A percentile compares a stretch with the other conserved stretches of the same genome.
phyloP scores from a whole-genome alignment of 2,329 filamentous ascomycete genomes.

The Colletotrichum orchidophilum region DNA sequence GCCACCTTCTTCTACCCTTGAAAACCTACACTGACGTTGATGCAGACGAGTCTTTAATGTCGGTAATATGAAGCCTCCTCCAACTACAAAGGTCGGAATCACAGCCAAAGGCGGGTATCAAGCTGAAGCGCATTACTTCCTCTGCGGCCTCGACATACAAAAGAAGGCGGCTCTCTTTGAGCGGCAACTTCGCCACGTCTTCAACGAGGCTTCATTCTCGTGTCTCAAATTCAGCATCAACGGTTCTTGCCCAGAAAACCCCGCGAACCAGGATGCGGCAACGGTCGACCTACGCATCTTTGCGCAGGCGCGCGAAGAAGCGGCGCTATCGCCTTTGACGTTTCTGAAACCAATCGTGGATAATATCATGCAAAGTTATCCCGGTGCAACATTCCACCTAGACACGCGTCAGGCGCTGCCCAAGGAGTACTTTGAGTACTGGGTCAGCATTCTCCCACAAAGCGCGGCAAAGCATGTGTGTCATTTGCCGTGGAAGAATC shows the following conservation, averaged over 20 bases:
- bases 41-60: conserved; percentile 33
- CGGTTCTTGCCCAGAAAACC: conserved; percentile 48
- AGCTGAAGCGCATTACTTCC: conserved; percentile 54
- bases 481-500: conserved; percentile 38
- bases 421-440: conserved; percentile 38
- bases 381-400: conserved; percentile 49
- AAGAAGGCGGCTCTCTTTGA: conserved; percentile 56
- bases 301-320: conserved; percentile 52
- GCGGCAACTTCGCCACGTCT: conserved; percentile 45
- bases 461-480: conserved; percentile 35
- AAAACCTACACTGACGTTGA: background rate
- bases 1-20: background rate
- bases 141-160: conserved; percentile 52
- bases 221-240: conserved; percentile 47
- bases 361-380: conserved; percentile 53
- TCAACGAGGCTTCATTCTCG: conserved; percentile 45
- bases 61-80: conserved; percentile 41
- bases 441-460: conserved; percentile 38
- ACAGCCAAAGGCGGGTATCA: conserved; percentile 55
- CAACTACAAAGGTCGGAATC: conserved; percentile 52
- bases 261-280: conserved; percentile 54
- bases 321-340: conserved; percentile 44
- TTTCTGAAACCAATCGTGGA: conserved; percentile 52
- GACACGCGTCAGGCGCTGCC: conserved; percentile 44
- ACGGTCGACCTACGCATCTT: conserved; percentile 59